Percentiles rank a stretch among this genome's conserved stretches.
These are phyloP conservation scores for Spinacia oleracea DNA, from an alignment of 179 eudicot genomes.

Conservation along the genomic window DNA sequence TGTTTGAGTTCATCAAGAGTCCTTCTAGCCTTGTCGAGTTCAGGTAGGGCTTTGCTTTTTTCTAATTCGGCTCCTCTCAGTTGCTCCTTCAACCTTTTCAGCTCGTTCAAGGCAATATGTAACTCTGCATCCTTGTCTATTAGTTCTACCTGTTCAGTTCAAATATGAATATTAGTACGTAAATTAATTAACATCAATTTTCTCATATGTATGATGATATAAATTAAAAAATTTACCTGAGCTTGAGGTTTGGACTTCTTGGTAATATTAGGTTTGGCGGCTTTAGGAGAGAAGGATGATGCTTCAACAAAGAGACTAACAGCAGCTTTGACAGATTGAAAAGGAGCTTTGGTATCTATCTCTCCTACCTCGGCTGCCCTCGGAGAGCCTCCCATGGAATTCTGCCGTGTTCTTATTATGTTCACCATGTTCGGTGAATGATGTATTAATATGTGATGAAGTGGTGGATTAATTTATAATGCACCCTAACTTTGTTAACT, in stretches of 20 bases:
- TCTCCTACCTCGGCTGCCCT: constrained; percentile 63
- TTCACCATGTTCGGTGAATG: constrained; percentile 39
- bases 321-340: constrained; percentile 88
- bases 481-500: not conserved
- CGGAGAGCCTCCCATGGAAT: constrained; percentile 42
- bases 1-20: constrained; percentile 55
- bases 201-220: not conserved
- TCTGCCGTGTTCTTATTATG: constrained; percentile 47
- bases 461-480: not conserved
- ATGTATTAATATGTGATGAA: not conserved
- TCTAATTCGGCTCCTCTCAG: constrained; percentile 53
- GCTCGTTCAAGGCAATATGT: constrained; percentile 60
- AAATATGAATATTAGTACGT: not conserved
- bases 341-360: constrained; percentile 83
- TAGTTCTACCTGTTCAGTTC: constrained; percentile 43
- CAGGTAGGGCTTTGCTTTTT: constrained; percentile 54
- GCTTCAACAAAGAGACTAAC: constrained; percentile 73
- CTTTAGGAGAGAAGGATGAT: constrained; percentile 37
- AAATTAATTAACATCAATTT: not conserved
- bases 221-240: constrained; percentile 43
- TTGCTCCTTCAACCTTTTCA: constrained; percentile 54
- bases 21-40: constrained; percentile 62
- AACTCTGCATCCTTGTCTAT: constrained; percentile 75
- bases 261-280: constrained; percentile 24
- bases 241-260: constrained; percentile 50